Base-by-base conservation (phyloP, 129 eudicot genomes). In the Cynara cardunculus region DNA sequence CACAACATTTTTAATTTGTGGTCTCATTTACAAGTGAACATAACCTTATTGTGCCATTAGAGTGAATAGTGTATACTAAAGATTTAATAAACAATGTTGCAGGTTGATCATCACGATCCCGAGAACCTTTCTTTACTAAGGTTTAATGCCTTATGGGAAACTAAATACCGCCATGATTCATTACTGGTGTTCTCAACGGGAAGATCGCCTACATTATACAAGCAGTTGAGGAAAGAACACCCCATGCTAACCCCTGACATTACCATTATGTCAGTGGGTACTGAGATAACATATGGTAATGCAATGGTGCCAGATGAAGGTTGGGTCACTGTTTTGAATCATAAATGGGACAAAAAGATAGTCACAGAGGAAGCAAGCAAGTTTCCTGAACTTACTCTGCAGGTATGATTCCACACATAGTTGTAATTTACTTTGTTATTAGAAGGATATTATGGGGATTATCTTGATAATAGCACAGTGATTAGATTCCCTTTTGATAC, bases 171-270 rank as follows among this genome's bases (percentile, higher is more conserved):
- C 18, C 84, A 84, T 77, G 88, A 93, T 83, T 93, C 96, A 18
- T 71, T 93, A 84, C 82, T 93, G 25, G 98, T 93, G 19, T 93
- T 93, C 73, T 93, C 98, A 67, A 93, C 98, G 31, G 98, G 98
- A 81, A 86, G 98, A 85, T 93, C 98, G 21, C 98, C 93, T 27
- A 88, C 94, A n/a, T 72, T 93, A 25, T 93, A 93, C 91, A 91
- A 93, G 76, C 78, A 93, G 61, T 78, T 93, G 74, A 88, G 98
- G 85, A 93, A 89, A 85, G 98, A 93, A 87, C 91, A 91, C 78
- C 98, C 98, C 70, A 87, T 93, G 98, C 35, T 93, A 73, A 91
- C 98, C 77, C 98, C 98, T 7, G 98, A 93, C 78, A 84, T 93
- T 37, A 89, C 97, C 26, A 93, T 93, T 59, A 86, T 91, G 97